Evolutionary conservation across 345 rosid genomes (phyloP).

Genomic region (Eucalyptus cladocalyx): DNA sequence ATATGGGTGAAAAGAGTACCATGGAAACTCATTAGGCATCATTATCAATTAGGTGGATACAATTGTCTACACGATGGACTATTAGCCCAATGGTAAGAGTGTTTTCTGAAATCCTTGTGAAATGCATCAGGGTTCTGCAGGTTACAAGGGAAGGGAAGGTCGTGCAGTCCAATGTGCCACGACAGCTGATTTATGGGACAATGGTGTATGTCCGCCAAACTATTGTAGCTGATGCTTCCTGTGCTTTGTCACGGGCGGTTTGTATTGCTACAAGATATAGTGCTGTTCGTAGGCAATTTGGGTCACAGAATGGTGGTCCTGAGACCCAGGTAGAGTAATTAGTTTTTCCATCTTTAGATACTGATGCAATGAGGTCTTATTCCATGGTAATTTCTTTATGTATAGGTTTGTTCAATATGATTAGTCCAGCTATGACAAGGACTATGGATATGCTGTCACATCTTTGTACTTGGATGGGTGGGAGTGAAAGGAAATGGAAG

Average conservation of each 20-base stretch:
- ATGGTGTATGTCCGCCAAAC: constrained; percentile 88
- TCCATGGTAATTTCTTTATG: not conserved
- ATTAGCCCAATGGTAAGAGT: not conserved
- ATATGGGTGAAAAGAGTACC: not conserved
- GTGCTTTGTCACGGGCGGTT: constrained; percentile 83
- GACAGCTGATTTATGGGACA: constrained; percentile 89
- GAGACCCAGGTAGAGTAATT: constrained; percentile 74
- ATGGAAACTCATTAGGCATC: not conserved
- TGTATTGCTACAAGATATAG: constrained; percentile 98
- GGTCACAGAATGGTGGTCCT: constrained; percentile 48
- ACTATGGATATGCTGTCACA: not conserved
- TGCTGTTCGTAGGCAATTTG: constrained; percentile 96
- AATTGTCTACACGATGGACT: not conserved
- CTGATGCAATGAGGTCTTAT: not conserved
- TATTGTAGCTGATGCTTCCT: constrained; percentile 84
- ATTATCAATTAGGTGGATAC: not conserved
- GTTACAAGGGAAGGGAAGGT: constrained; percentile 90
- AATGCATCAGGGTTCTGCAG: constrained; percentile 60
- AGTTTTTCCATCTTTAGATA: not conserved
- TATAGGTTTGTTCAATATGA: not conserved
- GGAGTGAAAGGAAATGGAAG: not conserved
- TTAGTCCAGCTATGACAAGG: not conserved
- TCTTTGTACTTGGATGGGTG: not conserved
- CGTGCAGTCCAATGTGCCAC: constrained; percentile 68
- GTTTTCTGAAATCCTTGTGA: not conserved